phyloP scores from a whole-genome alignment of 306 rosid genomes.

The Arachis hypogaea region DNA sequence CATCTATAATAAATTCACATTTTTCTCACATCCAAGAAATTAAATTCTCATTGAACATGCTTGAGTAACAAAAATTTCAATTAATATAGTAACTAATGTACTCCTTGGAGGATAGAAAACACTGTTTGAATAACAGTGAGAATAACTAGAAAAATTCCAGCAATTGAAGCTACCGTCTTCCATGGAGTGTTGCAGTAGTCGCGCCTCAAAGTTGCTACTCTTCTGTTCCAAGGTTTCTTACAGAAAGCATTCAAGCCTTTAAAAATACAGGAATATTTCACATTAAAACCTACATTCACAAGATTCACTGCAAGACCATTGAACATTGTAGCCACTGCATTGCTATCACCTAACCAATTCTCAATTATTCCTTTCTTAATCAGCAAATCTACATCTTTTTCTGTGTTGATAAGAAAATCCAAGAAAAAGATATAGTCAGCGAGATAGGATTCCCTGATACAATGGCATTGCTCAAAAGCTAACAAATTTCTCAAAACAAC shows the following conservation, averaged over 20 bases:
- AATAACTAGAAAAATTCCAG: no score
- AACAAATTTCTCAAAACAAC: background rate
- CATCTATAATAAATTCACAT: no score
- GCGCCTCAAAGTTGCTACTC: no score
- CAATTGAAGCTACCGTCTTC: no score
- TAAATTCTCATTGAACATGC: no score
- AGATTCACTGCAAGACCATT: slow-evolving; percentile 7
- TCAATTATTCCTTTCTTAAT: background rate
- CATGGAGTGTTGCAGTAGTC: no score
- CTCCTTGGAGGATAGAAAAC: background rate
- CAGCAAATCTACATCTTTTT: slow-evolving; percentile 32
- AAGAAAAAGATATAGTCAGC: background rate
- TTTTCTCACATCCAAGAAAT: no score
- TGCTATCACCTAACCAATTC: slow-evolving; percentile 4
- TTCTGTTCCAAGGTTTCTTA: background rate
- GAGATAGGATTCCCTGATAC: background rate
- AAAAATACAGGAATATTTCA: background rate
- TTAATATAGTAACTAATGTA: no score
- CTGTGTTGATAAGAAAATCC: background rate
- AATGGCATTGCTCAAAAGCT: background rate
- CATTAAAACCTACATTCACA: background rate
- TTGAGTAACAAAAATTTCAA: no score
- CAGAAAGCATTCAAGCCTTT: background rate
- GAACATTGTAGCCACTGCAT: background rate
- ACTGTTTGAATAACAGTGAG: no score